Conservation (phyloP, 2,329 filamentous ascomycete species). For the Zarea fungicola region DNA sequence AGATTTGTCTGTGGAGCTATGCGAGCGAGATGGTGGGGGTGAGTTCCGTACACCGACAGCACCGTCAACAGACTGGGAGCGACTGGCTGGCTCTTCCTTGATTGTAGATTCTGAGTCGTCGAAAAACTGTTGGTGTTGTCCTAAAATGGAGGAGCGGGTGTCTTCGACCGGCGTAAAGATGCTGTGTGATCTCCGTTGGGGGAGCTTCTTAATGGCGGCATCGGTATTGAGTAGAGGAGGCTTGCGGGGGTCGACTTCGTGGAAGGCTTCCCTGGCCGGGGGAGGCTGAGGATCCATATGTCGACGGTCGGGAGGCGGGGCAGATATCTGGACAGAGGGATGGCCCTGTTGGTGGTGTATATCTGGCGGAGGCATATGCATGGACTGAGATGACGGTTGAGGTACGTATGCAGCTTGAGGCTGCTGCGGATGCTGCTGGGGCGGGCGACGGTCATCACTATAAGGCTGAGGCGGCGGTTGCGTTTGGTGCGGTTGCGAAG, state of each 20-base stretch:
- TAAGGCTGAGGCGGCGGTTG: slow-evolving; percentile 26
- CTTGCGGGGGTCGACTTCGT: slow-evolving; percentile 43
- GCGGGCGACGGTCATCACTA: slow-evolving; percentile 7
- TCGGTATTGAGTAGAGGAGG: slow-evolving; percentile 47
- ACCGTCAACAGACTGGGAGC: slow-evolving; percentile 62
- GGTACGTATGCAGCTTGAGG: slow-evolving; percentile 20
- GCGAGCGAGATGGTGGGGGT: slow-evolving; percentile 47
- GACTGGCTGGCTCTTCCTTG: slow-evolving; percentile 36
- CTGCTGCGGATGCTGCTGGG: slow-evolving; percentile 24
- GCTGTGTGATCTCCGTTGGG: slow-evolving; percentile 77
- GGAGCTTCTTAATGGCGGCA: slow-evolving; percentile 54
- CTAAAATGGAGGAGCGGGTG: slow-evolving; percentile 78
- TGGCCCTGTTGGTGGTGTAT: slow-evolving; percentile 16
- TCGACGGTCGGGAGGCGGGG: slow-evolving; percentile 31
- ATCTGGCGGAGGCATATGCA: slow-evolving; percentile 21
- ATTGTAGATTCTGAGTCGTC: slow-evolving; percentile 45
- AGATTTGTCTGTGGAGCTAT: slow-evolving; percentile 39
- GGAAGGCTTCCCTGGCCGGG: slow-evolving; percentile 45
- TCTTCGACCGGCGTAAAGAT: slow-evolving; percentile 98
- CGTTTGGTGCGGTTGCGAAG: slow-evolving; percentile 21
- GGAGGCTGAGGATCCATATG: slow-evolving; percentile 48
- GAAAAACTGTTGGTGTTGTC: slow-evolving; percentile 72
- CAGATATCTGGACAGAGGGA: slow-evolving; percentile 23
- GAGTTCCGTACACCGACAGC: slow-evolving; percentile 49
- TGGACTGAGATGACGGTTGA: slow-evolving; percentile 22